Base-by-base conservation (phyloP, 768 basidiomycete genomes). In the Leccinum obscurum region DNA sequence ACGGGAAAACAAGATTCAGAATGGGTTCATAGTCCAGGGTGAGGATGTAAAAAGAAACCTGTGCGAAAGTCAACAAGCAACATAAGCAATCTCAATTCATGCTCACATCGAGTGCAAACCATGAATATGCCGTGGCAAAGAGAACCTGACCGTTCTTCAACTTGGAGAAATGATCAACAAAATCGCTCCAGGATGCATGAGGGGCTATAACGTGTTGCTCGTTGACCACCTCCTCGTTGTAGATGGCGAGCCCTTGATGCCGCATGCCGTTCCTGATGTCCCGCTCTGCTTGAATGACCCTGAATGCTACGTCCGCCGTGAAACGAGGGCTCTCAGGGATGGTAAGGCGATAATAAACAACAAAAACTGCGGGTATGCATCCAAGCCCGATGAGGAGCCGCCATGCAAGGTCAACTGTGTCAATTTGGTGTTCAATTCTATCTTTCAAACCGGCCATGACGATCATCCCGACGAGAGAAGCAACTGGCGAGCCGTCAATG, bases 321-420 rank as follows among this genome's bases (percentile, higher is more conserved):
- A 80, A 85, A 58, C 92, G 90, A n/a, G 93, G 92, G 2, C 92
- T 93, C 72, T 94, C 92, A 17, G 92, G 90, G 70, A 94, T 90
- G 22, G 92, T 93, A 34, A 93, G 81, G 68, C 92, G 90, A 86
- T 90, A 93, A 79, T 92, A 93, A 52, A 93, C 84, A 15, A 90
- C 91, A 58, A 92, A 70, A 34, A 77, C 78, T 55, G 84, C 92
- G 30, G 93, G 93, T 44, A 94, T 77, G 59, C 86, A 89, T 52
- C 93, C 93, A 49, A 93, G 77, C 65, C 93, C 92, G 75, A 95
- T 92, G 66, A 94, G 81, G 50, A 93, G 77, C 62, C 92, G 86
- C 93, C 92, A 93, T 70, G 85, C 82, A 68, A 77, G 83, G 74
- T 95, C 93, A 62, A 95, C 80, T 50, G 80, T 77, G 15, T 68